A percentile compares a stretch with the other conserved stretches of the same genome.
Conservation (phyloP, 192 early-diverging fungal genomes). For the Coemansia sp. region DNA sequence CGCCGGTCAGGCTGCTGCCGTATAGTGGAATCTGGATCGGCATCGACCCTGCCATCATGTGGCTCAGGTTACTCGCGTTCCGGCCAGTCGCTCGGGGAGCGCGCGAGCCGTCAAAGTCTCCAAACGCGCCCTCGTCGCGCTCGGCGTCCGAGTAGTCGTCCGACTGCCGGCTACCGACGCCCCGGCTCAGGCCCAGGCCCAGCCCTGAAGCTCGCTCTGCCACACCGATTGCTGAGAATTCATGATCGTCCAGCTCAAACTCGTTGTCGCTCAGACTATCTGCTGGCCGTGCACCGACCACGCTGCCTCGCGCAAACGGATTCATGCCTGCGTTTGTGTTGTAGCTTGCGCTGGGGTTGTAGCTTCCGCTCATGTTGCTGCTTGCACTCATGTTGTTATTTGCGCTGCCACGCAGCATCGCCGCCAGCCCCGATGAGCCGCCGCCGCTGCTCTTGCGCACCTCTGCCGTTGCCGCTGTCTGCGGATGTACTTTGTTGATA, state of each 20-base stretch:
- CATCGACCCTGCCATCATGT: conserved; percentile 51
- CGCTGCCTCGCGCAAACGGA: conserved; percentile 8
- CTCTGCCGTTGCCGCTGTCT: conserved; percentile 3
- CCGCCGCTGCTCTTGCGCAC: conserved; percentile 2
- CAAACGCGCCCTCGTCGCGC: conserved; percentile 29
- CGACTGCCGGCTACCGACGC: conserved; percentile 20
- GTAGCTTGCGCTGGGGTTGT: background rate
- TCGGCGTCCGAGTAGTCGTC: conserved; percentile 34
- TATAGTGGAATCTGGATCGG: conserved; percentile 46
- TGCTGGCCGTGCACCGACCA: background rate
- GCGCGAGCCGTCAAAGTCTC: conserved; percentile 24
- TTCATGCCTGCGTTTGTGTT: background rate
- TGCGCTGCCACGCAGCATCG: conserved; percentile 37
- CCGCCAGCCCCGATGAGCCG: conserved; percentile 44
- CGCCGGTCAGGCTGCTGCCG: conserved; percentile 24
- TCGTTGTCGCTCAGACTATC: conserved; percentile 10
- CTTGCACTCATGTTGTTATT: background rate
- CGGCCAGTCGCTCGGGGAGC: background rate
- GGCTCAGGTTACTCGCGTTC: conserved; percentile 28
- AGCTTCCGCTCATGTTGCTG: conserved; percentile 1
- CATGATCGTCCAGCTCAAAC: conserved; percentile 4
- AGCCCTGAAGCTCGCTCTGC: conserved; percentile 3
- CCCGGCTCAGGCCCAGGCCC: background rate
- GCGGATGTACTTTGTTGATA: conserved; percentile 22
- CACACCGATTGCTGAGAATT: conserved; percentile 7